Conservation (phyloP, 768 basidiomycete genomes). For the Leucosporidium creatinivorum region DNA sequence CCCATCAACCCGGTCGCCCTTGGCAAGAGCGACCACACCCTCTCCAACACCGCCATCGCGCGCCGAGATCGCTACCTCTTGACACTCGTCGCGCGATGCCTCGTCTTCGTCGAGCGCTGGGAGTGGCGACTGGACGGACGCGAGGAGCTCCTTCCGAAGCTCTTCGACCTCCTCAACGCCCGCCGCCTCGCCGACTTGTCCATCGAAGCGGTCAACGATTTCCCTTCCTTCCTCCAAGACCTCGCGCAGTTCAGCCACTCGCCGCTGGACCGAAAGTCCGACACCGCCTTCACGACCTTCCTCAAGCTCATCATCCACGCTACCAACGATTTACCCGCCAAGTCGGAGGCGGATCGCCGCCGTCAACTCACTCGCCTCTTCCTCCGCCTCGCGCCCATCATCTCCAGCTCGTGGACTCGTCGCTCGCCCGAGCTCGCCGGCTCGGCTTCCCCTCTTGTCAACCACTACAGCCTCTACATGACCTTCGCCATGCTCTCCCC, state of each 20-base stretch:
- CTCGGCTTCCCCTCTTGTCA: conserved; percentile 65
- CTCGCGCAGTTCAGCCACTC: conserved; percentile 51
- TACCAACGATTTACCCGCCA: conserved; percentile 42
- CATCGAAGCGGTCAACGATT: conserved; percentile 54
- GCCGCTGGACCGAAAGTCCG: conserved; percentile 48
- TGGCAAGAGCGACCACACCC: conserved; percentile 44
- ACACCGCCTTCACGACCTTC: conserved; percentile 71
- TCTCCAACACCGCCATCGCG: conserved; percentile 44
- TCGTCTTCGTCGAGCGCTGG: conserved; percentile 68
- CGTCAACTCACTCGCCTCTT: conserved; percentile 60
- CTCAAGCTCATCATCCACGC: conserved; percentile 73
- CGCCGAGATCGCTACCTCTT: conserved; percentile 66
- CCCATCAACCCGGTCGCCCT: conserved; percentile 55
- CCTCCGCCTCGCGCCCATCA: conserved; percentile 63
- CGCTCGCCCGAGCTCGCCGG: conserved; percentile 38
- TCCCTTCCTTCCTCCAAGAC: conserved; percentile 47
- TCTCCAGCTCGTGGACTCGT: conserved; percentile 59
- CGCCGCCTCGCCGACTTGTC: conserved; percentile 66
- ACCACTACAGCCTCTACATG: conserved; percentile 67
- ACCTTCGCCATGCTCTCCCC: conserved; percentile 65
- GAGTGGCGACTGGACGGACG: conserved; percentile 60
- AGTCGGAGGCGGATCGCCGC: conserved; percentile 31
- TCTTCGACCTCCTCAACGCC: conserved; percentile 66
- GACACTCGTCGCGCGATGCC: conserved; percentile 62
- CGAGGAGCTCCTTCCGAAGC: conserved; percentile 53